Base-by-base conservation (phyloP, 345 rosid species). In the Lumnitzera littorea region DNA sequence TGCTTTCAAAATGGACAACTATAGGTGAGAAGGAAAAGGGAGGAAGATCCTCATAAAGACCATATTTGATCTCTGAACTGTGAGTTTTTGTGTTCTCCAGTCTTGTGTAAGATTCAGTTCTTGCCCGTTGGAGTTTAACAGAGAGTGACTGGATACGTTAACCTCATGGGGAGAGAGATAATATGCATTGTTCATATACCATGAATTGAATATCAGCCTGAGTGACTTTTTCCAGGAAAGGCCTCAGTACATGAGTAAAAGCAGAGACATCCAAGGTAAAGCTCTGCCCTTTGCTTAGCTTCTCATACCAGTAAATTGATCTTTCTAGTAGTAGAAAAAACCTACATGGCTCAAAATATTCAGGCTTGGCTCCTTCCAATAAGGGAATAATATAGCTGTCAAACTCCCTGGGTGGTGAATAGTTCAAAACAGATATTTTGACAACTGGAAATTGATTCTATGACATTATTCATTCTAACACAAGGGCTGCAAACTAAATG, bases 171-270 rank as follows among this genome's bases (percentile, higher is more conserved):
- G 96, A 52, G 95, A 78, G 48, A 95, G 86, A 71, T 70, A 91
- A 65, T 84, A 60, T 2, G 91, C 85, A 60, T 81, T 88, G 47
- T 91, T 85, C 85, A 67, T 76, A 85, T 69, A 91, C 67, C 31
- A 91, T 86, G 60, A 95, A 91, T 77, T 95, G 99, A 62, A 78
- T 74, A 67, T 88, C 96, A 64, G 84, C 85, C 78, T 95, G 99
- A 17, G 73, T 78, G 23, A 91, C 91, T 71, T 86, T 76, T 79
- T 88, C 92, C 1, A 98, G 99, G 77, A 88, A 78, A 0, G 96
- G 95, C 62, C 58, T 75, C 79, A 94, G 70, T 12, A 72, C 65
- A 55, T 74, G 87, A 41, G 90, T 81, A 59, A 82, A 88, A 29
- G 84, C 80, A 53, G 80, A 64, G 2, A 88, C 87, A 58, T 86